Conservation (phyloP, 345 rosid genomes). For the Sapria himalayana region DNA sequence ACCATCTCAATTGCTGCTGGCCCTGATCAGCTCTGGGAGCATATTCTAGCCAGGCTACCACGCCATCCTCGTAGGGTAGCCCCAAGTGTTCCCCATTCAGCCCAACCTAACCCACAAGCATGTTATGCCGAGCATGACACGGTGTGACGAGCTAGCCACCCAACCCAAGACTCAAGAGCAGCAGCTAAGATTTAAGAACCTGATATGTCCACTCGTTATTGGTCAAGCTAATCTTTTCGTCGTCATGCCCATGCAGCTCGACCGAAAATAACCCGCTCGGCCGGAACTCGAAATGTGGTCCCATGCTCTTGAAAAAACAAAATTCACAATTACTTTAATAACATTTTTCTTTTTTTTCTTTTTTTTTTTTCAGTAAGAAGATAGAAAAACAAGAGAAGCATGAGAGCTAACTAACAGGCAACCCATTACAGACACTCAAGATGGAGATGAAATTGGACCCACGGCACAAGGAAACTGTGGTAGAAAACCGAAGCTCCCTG, state of each 20-base stretch:
- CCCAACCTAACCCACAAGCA: too few species aligned
- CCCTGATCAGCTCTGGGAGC: slow-evolving; percentile 40
- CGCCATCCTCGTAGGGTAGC: too few species aligned
- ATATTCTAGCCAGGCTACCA: too few species aligned
- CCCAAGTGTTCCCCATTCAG: slow-evolving; percentile 91
- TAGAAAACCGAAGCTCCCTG: slow-evolving; percentile 48
- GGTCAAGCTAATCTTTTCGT: slow-evolving; percentile 77
- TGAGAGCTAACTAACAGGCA: slow-evolving; percentile 39
- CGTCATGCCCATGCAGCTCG: slow-evolving; percentile 70
- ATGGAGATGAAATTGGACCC: slow-evolving; percentile 84
- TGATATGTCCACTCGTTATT: slow-evolving; percentile 97
- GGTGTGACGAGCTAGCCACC: slow-evolving; percentile 9
- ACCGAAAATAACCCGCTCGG: slow-evolving; percentile 90
- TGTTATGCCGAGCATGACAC: too few species aligned
- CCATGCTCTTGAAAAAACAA: slow-evolving; percentile 43
- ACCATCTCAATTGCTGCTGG: slow-evolving; percentile 85
- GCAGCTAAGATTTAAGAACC: slow-evolving; percentile 18
- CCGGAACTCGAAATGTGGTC: slow-evolving; percentile 94
- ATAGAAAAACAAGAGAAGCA: not conserved
- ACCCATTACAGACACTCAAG: slow-evolving; percentile 87
- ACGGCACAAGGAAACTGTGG: slow-evolving; percentile 57
- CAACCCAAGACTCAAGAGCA: too few species aligned
- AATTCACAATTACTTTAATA: not conserved
- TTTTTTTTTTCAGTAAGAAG: not conserved
- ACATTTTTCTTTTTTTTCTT: too few species aligned